Evolutionary conservation across 1,139 yeast species (phyloP).

Genomic region (Citeromyces hawaiiensis): DNA sequence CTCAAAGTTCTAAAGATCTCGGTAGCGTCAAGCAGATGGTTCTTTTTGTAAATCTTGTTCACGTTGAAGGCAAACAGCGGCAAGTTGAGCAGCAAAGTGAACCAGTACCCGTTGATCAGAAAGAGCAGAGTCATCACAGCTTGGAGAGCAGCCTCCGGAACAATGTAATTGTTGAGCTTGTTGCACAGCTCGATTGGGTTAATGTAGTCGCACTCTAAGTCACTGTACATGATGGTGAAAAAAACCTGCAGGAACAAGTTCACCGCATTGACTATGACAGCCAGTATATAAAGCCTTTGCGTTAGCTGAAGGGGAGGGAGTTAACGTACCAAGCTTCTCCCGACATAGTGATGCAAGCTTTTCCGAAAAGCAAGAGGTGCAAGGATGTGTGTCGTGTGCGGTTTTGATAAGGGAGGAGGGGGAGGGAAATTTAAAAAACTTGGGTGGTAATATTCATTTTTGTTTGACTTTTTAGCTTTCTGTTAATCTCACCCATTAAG

Average conservation of each 20-base stretch:
- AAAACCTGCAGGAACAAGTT: conserved; percentile 85
- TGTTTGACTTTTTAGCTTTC: too few relatives aligned
- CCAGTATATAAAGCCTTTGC: conserved; percentile 58
- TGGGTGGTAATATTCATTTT: too few relatives aligned
- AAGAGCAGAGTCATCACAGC: conserved; percentile 60
- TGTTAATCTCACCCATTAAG: too few relatives aligned
- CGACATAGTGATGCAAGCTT: conserved; percentile 3
- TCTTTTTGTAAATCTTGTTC: conserved; percentile 58
- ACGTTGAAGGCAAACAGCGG: conserved; percentile 79
- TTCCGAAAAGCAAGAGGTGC: not conserved
- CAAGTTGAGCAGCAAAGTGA: conserved; percentile 70
- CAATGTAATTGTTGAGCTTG: conserved; percentile 76
- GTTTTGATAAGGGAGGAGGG: not conserved
- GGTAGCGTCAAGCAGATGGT: conserved; percentile 90
- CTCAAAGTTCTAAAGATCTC: conserved; percentile 93
- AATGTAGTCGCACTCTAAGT: conserved; percentile 88
- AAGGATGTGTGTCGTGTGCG: conserved; percentile 1
- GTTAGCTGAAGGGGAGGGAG: not conserved
- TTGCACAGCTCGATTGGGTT: conserved; percentile 95
- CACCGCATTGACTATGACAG: conserved; percentile 77
- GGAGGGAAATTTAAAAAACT: too few relatives aligned
- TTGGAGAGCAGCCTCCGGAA: conserved; percentile 86
- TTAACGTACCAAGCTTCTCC: conserved; percentile 5
- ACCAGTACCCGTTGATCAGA: conserved; percentile 87
- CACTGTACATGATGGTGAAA: conserved; percentile 88